Percentiles rank a stretch among this genome's conserved stretches.
Evolutionary conservation across 2,329 filamentous ascomycete genomes (phyloP).

Genomic region (Berkeleyomyces basicola): DNA sequence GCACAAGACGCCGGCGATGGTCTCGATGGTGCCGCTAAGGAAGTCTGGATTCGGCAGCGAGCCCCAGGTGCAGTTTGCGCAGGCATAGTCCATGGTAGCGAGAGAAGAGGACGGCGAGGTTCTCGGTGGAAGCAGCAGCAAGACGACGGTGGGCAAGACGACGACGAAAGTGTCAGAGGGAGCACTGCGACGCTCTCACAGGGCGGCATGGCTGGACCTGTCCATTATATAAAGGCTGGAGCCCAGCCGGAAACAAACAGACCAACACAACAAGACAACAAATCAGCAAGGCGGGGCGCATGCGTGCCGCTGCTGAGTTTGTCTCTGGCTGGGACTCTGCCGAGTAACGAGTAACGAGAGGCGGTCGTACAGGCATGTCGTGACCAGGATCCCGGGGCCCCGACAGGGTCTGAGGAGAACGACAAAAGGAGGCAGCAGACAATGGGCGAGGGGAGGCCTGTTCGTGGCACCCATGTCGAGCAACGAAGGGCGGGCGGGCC

Average conservation of each 20-base stretch:
- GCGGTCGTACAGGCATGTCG: too few relatives aligned
- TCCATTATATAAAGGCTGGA: too few relatives aligned
- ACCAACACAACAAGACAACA: background rate
- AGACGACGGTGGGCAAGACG: background rate
- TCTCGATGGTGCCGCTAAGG: constrained; percentile 16
- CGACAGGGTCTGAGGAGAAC: background rate
- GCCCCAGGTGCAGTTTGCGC: constrained; percentile 16
- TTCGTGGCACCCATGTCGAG: too few relatives aligned
- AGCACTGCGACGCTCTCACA: background rate
- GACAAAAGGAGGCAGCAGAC: background rate
- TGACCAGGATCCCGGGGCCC: too few relatives aligned
- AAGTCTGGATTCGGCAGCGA: constrained; percentile 15
- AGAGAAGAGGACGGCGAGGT: background rate
- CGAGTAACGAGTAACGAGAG: background rate
- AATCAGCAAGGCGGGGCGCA: too few relatives aligned
- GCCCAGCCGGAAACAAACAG: background rate
- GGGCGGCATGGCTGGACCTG: too few relatives aligned
- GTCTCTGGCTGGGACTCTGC: background rate
- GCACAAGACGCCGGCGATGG: constrained; percentile 16
- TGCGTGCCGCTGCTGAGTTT: background rate
- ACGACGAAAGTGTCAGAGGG: background rate
- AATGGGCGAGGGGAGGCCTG: background rate
- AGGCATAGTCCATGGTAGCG: background rate
- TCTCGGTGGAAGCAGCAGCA: background rate
- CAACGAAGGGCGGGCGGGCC: too few relatives aligned